Conservation (phyloP, 306 rosid species). For the Luffa acutangula region DNA sequence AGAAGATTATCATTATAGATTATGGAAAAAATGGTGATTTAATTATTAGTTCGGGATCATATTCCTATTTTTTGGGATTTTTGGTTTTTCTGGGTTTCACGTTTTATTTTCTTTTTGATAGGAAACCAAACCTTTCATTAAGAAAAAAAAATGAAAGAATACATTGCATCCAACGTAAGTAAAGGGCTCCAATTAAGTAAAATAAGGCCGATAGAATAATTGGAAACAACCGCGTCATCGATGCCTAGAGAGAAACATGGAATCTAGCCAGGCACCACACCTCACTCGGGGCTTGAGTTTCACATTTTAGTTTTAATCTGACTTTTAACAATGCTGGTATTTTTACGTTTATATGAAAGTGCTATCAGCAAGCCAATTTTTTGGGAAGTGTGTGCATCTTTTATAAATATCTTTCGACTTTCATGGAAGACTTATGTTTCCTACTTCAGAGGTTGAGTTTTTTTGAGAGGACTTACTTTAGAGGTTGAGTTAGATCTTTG, state of each 20-base stretch:
- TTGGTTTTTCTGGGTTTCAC: not conserved
- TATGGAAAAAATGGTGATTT: not conserved
- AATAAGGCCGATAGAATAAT: no score
- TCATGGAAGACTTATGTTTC: not conserved
- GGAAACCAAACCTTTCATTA: no score
- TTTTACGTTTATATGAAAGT: not conserved
- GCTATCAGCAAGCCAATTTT: not conserved
- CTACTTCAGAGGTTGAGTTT: not conserved
- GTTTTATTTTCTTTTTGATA: not conserved
- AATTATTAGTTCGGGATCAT: not conserved
- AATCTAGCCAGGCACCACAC: no score
- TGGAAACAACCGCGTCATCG: no score
- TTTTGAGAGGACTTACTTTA: no score
- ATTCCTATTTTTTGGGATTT: not conserved
- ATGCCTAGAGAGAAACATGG: no score
- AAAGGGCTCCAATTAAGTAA: no score
- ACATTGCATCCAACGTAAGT: no score
- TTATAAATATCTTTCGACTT: not conserved
- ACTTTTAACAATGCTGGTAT: not conserved
- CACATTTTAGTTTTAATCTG: not conserved
- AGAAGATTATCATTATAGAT: not conserved
- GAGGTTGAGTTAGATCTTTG: not conserved
- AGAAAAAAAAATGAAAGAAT: no score
- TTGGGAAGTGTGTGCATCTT: not conserved
- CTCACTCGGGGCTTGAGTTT: not conserved